phyloP scores from a whole-genome alignment of 2,329 filamentous ascomycete species.

The Verticillium tricorpus region DNA sequence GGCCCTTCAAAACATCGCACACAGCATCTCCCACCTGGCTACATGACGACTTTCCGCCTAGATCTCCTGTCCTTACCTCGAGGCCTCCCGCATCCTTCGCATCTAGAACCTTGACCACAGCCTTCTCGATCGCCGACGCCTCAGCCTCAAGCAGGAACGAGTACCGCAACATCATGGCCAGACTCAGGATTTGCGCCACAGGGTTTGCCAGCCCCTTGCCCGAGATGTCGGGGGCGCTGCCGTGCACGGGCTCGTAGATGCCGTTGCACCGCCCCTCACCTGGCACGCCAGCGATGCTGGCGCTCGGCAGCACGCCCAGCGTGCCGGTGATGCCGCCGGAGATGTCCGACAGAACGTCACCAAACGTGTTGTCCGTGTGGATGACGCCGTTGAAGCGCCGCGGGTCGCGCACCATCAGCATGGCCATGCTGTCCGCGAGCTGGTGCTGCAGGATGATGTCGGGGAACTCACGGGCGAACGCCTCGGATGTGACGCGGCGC shows the following conservation, averaged over 20 bases:
- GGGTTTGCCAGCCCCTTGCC: slow-evolving; percentile 71
- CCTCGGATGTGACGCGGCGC: slow-evolving; percentile 35
- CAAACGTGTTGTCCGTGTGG: slow-evolving; percentile 43
- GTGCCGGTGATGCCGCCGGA: slow-evolving; percentile 40
- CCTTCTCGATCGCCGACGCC: slow-evolving; percentile 31
- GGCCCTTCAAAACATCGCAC: slow-evolving; percentile 7
- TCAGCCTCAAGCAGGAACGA: slow-evolving; percentile 34
- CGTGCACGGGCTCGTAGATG: slow-evolving; percentile 58
- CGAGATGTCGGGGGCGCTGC: slow-evolving; percentile 68
- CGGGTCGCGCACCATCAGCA: slow-evolving; percentile 42
- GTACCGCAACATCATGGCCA: slow-evolving; percentile 73
- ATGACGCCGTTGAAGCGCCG: slow-evolving; percentile 43
- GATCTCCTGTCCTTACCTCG: slow-evolving; percentile 59
- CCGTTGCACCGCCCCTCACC: slow-evolving; percentile 49
- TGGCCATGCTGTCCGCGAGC: slow-evolving; percentile 42
- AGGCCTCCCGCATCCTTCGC: slow-evolving; percentile 30
- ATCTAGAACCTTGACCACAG: slow-evolving; percentile 48
- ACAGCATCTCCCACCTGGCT: slow-evolving; percentile 63
- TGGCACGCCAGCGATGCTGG: slow-evolving; percentile 37
- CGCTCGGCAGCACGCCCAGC: slow-evolving; percentile 39
- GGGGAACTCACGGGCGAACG: slow-evolving; percentile 36
- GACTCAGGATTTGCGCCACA: slow-evolving; percentile 64
- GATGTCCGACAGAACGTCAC: slow-evolving; percentile 41
- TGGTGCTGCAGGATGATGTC: slow-evolving; percentile 39
- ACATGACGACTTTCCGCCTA: slow-evolving; percentile 59